Evolutionary conservation across 495 filamentous ascomycete species (phyloP), one percentile per base, ranked within the genome.

Genomic region (Pyronema omphalodes): DNA sequence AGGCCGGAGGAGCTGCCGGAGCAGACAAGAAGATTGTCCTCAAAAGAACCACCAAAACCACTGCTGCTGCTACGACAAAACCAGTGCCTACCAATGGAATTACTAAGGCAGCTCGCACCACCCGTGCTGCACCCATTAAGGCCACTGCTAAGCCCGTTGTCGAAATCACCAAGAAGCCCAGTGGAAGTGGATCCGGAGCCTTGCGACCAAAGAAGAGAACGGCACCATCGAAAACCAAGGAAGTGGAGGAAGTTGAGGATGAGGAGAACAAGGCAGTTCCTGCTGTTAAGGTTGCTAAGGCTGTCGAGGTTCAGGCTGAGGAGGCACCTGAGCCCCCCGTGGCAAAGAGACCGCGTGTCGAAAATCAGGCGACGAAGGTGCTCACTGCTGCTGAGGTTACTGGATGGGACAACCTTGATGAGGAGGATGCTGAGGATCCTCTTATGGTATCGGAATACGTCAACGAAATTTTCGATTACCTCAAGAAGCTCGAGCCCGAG

Each of bases 391-490:
- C 52, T 46, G 40, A 35, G 19, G 52, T 45, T 18, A 4, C n/a
- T 7, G 52, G 37, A 2, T 46, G 41, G 44, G 67, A 73, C 44
- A 76, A 87, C 57, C 74, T 95, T 37, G 91, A 96, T 62, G 72
- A 70, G 34, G 88, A 96, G 64, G 91, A 96, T 66, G 55, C 82
- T 37, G 86, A 93, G 57, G 91, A 98, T 63, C 93, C 91, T 12
- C 71, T 94, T 60, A 96, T 96, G 89, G 93, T 88, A 40, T 86
- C 93, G 35, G 91, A 98, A 65, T 98, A 98, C 65, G 91, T 93
- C 36, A 79, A 79, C 39, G 91, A 98, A 68, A 96, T 98, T 62
- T 96, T 98, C 68, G 89, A 96, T 41, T 95, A 98, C 67, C 77
- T 96, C 58, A 81, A 78, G 58, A 80, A 91, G 53, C 77, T 98